phyloP scores from a whole-genome alignment of 345 rosid genomes.

The Arabidopsis suecica region DNA sequence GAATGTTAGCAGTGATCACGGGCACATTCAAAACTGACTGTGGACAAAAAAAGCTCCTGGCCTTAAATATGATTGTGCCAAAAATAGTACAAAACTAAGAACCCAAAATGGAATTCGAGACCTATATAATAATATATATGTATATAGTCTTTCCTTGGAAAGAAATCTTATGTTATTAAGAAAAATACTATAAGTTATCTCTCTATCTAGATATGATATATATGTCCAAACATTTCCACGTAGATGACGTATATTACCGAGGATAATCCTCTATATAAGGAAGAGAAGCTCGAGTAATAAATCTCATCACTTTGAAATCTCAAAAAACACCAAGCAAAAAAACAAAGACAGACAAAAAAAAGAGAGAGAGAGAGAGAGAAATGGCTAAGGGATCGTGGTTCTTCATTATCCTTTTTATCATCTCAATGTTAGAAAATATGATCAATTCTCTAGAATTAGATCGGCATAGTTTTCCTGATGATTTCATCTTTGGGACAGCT shows the following conservation, averaged over 20 bases:
- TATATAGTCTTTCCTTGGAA: conserved; percentile 3
- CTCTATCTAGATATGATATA: conserved; percentile 5
- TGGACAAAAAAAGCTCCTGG: conserved; percentile 18
- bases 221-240: conserved; percentile 35
- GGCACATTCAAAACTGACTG: conserved; percentile 19
- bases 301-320: conserved; percentile 31
- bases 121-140: neutral
- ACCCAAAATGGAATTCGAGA: conserved; percentile 35
- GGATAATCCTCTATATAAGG: conserved; percentile 38
- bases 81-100: conserved; percentile 11
- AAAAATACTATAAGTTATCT: neutral
- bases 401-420: conserved; percentile 12
- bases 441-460: conserved; percentile 17
- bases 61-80: neutral
- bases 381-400: conserved; percentile 25
- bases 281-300: conserved; percentile 6
- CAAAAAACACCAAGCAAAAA: neutral
- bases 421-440: conserved; percentile 15
- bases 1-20: conserved; percentile 12
- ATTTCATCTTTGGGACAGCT: conserved; percentile 74
- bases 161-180: neutral
- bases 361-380: neutral
- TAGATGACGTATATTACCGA: conserved; percentile 30
- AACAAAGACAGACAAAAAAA: neutral
- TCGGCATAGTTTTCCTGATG: conserved; percentile 61